These are phyloP conservation scores for Morella rubra DNA, from an alignment of 306 rosid species.

Conservation along the genomic window DNA sequence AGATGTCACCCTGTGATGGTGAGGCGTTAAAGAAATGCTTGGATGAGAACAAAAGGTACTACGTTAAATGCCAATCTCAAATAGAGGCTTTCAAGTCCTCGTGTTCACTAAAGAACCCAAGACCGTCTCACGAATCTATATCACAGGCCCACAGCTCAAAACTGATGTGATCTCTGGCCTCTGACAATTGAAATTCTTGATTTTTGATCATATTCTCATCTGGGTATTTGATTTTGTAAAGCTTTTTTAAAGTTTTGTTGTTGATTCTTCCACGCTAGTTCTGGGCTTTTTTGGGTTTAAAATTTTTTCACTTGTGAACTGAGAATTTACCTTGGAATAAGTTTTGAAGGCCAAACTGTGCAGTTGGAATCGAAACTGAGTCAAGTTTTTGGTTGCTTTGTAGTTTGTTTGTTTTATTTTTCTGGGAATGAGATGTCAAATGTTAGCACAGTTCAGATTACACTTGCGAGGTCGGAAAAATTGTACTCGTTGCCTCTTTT, in stretches of 20 bases:
- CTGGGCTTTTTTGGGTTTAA: slow-evolving; percentile 6
- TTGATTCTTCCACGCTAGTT: slow-evolving; percentile 2
- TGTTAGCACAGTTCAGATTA: neutral
- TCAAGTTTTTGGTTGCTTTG: neutral
- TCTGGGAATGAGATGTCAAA: neutral
- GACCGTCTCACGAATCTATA: slow-evolving; percentile 37
- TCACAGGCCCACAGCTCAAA: slow-evolving; percentile 18
- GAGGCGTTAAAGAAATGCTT: slow-evolving; percentile 82
- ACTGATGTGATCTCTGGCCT: slow-evolving; percentile 13
- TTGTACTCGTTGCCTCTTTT: neutral
- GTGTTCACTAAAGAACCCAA: slow-evolving; percentile 63
- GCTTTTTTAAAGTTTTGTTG: neutral
- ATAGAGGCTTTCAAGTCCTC: slow-evolving; percentile 79
- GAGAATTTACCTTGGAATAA: neutral
- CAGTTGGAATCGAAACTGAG: neutral
- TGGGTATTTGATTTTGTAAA: slow-evolving; percentile 6
- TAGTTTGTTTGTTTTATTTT: neutral
- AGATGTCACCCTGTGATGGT: slow-evolving; percentile 60
- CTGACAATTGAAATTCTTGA: slow-evolving; percentile 7
- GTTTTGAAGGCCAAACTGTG: neutral
- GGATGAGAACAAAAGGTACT: slow-evolving; percentile 85
- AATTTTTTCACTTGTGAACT: neutral
- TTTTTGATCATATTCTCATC: neutral
- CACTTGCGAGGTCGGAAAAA: neutral
- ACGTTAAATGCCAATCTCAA: slow-evolving; percentile 73